Base-by-base conservation (phyloP, 2,329 filamentous ascomycete species). In the Arthrobotrys sinensis region DNA sequence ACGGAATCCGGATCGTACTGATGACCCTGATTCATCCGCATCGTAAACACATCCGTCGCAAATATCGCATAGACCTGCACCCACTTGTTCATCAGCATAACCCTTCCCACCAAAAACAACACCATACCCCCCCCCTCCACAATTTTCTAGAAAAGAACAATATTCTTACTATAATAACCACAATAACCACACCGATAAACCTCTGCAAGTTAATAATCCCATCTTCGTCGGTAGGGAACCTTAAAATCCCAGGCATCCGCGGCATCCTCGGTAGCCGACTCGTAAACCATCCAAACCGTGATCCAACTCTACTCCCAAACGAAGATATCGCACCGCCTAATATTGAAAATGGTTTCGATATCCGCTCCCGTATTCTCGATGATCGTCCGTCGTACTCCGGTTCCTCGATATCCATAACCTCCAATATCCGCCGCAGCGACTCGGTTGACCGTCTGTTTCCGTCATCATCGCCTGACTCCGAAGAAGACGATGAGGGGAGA, bases 1-100 rank as follows among this genome's bases (percentile, higher is more conserved):
- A 98, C 90, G 79, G 90, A 91, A 82, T 97, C 93, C 1, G 94
- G 91, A 81, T 96, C 92, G 97, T 83, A 92, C 89, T 82, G 92
- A 89, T 38, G 88, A 90, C 69, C 88, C 88, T 82, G 92, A 87
- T 63, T 89, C 89, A 75, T 88, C 88, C 80, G 91, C 88, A 81
- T 87, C 87, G 90, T 90, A 82, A 97, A 93, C 46, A 97, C 84
- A 84, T 97, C 92, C 83, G 92, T 93, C 79, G 94, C 89, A 83
- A 98, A 94, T 62, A 98, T 87, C 66, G 95, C 86, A 84, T 97
- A 98, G 50, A 97, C 83, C 85, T 85, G 78, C 85, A 60, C 55
- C 55, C 85, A 50, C 88, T 76, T 24, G 16, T 28, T 60, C 21
- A 43, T 53, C 43, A 67, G 63, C 48, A 62, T n/a, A 24, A 45